Percentiles rank a stretch among this genome's conserved stretches.
Evolutionary conservation across 2,329 filamentous ascomycete species (phyloP).

Genomic region (Capronia coronata): DNA sequence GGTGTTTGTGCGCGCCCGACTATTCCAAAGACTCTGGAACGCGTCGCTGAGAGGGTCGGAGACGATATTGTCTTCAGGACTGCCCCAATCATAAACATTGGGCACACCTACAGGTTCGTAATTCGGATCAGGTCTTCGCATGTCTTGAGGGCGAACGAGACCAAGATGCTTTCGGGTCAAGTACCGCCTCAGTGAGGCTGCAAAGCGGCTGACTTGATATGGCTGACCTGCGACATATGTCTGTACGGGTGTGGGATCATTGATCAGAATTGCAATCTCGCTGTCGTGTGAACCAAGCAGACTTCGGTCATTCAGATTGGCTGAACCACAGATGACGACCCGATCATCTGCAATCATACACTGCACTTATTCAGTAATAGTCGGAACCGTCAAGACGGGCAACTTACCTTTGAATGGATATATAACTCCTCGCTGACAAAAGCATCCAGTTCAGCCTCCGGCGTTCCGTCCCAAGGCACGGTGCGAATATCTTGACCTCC

Average conservation of each 20-base stretch:
- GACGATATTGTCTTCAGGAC: slow-evolving; percentile 45
- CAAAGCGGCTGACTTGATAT: slow-evolving; percentile 73
- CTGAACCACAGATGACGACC: slow-evolving; percentile 75
- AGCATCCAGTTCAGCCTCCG: slow-evolving; percentile 53
- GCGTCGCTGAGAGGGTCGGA: slow-evolving; percentile 53
- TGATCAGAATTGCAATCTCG: slow-evolving; percentile 83
- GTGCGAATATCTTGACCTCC: slow-evolving; percentile 62
- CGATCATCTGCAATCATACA: slow-evolving; percentile 77
- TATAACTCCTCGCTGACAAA: slow-evolving; percentile 60
- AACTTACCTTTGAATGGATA: slow-evolving; percentile 49
- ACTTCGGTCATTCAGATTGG: slow-evolving; percentile 86
- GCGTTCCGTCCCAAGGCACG: slow-evolving; percentile 52
- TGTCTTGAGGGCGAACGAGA: slow-evolving; percentile 65
- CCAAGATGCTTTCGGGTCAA: slow-evolving; percentile 90
- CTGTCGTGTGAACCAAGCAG: slow-evolving; percentile 86
- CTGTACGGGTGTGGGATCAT: slow-evolving; percentile 65
- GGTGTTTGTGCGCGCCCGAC: slow-evolving; percentile 53
- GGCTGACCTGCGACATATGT: slow-evolving; percentile 72
- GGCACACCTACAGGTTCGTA: slow-evolving; percentile 52
- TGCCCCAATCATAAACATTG: slow-evolving; percentile 51
- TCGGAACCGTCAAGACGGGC: not conserved
- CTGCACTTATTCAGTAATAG: slow-evolving; percentile 28
- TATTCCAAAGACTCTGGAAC: slow-evolving; percentile 53
- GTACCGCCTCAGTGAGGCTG: slow-evolving; percentile 69
- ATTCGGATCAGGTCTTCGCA: slow-evolving; percentile 54